phyloP scores from a whole-genome alignment of 1,139 yeast genomes.

The Saccharomycopsis phalli region DNA sequence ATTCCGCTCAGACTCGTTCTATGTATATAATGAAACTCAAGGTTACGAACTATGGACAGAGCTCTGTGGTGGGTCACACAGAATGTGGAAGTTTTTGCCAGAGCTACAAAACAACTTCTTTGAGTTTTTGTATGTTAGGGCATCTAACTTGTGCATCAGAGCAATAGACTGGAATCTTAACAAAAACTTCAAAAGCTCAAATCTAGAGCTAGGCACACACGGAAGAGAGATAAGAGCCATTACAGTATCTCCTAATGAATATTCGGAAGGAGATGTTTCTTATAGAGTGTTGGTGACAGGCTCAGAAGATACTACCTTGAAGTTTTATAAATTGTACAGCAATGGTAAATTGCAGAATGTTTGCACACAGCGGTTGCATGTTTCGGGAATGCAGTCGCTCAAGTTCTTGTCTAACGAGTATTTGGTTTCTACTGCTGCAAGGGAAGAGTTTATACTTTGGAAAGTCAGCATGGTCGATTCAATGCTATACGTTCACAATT shows the following conservation, averaged over 20 bases:
- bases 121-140: constrained; percentile 47
- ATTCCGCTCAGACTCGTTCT: constrained; percentile 71
- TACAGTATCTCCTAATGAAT: constrained; percentile 44
- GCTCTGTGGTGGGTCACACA: constrained; percentile 87
- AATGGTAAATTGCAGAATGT: constrained; percentile 37
- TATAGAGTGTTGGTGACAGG: constrained; percentile 52
- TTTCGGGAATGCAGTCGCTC: constrained; percentile 77
- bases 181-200: constrained; percentile 25
- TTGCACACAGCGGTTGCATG: constrained; percentile 71
- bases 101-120: constrained; percentile 21
- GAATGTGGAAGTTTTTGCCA: constrained; percentile 57
- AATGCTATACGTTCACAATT: constrained; percentile 38
- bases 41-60: constrained; percentile 64
- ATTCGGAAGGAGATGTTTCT: constrained; percentile 26
- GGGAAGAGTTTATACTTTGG: constrained; percentile 88
- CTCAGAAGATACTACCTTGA: constrained; percentile 80
- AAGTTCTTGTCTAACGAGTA: constrained; percentile 49
- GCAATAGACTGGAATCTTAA: constrained; percentile 16
- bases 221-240: constrained; percentile 80
- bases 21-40: constrained; percentile 73
- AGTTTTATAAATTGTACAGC: constrained; percentile 39
- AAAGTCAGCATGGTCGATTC: constrained; percentile 31
- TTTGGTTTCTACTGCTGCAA: constrained; percentile 69
- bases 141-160: constrained; percentile 35
- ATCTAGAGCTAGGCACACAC: constrained; percentile 58